A percentile compares a stretch with the other conserved stretches of the same genome.
phyloP scores from a whole-genome alignment of 495 filamentous ascomycete genomes.

The Talaromyces trachyspermus region DNA sequence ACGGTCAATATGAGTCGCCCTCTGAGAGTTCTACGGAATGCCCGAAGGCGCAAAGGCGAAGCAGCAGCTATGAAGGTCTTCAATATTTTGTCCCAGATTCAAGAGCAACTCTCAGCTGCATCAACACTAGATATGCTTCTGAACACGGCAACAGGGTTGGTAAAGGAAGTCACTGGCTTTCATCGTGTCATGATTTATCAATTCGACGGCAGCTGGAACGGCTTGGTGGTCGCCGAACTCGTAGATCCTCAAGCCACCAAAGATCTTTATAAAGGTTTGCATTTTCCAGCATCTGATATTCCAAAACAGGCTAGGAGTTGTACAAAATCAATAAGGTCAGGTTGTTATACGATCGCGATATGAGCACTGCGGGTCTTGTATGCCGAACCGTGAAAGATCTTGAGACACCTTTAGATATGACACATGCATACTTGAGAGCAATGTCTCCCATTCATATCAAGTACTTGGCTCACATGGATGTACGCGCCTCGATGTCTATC shows the following conservation, averaged over 20 bases:
- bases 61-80: conserved; percentile 91
- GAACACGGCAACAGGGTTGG: conserved; percentile 29
- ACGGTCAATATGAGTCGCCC: conserved; percentile 57
- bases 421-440: conserved; percentile 76
- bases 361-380: conserved; percentile 63
- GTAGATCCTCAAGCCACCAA: conserved; percentile 74
- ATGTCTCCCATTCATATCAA: conserved; percentile 90
- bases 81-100: conserved; percentile 83
- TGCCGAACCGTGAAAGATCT: conserved; percentile 73
- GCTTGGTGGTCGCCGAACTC: conserved; percentile 74
- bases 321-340: conserved; percentile 56
- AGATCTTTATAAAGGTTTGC: conserved; percentile 81
- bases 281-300: conserved; percentile 90
- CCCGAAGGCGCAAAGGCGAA: conserved; percentile 70
- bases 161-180: conserved; percentile 87
- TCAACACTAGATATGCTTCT: conserved; percentile 51
- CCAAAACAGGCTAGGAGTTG: conserved; percentile 64
- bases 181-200: conserved; percentile 93
- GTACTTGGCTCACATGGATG: conserved; percentile 84
- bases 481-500: conserved; percentile 89
- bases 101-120: conserved; percentile 68
- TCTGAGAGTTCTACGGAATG: conserved; percentile 69
- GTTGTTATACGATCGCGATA: conserved; percentile 30
- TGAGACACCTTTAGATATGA: conserved; percentile 74
- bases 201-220: conserved; percentile 57